Conservation (phyloP, 2,329 filamentous ascomycete species). For the Fonsecaea monophora region DNA sequence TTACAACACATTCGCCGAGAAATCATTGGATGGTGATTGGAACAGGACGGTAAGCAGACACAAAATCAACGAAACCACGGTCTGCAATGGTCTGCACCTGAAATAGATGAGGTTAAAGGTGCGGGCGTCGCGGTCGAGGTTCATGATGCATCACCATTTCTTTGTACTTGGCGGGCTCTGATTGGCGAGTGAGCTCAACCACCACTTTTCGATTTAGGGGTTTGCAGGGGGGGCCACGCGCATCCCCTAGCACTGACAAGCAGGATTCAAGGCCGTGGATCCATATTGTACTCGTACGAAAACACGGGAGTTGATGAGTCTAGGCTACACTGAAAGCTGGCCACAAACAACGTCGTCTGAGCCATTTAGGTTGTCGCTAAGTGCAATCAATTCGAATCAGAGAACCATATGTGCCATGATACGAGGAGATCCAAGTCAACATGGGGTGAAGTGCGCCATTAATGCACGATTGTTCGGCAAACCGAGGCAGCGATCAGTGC, state of each 20-base stretch:
- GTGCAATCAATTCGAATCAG: conserved; percentile 1
- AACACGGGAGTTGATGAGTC: not conserved
- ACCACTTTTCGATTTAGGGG: not conserved
- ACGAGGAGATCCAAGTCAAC: not conserved
- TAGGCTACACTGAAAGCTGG: conserved; percentile 1
- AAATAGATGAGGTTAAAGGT: not conserved
- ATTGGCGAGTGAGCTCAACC: conserved; percentile 20
- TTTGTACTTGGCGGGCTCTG: conserved; percentile 24
- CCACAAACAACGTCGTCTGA: not conserved
- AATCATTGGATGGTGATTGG: not conserved
- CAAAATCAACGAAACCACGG: not conserved
- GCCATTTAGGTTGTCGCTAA: not conserved
- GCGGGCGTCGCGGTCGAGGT: not conserved
- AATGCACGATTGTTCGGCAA: conserved; percentile 17
- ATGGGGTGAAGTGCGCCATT: conserved; percentile 21
- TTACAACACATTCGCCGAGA: not conserved
- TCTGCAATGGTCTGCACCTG: not conserved
- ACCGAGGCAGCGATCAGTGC: conserved; percentile 11
- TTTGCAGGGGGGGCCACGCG: not conserved
- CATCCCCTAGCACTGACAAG: not conserved
- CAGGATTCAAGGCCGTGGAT: not conserved
- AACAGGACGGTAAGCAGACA: not conserved
- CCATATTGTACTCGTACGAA: not conserved
- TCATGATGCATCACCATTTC: conserved; percentile 26
- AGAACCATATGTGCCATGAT: not conserved